Conservation (phyloP, 148 eudicot genomes). For the Talinum fruticosum region DNA sequence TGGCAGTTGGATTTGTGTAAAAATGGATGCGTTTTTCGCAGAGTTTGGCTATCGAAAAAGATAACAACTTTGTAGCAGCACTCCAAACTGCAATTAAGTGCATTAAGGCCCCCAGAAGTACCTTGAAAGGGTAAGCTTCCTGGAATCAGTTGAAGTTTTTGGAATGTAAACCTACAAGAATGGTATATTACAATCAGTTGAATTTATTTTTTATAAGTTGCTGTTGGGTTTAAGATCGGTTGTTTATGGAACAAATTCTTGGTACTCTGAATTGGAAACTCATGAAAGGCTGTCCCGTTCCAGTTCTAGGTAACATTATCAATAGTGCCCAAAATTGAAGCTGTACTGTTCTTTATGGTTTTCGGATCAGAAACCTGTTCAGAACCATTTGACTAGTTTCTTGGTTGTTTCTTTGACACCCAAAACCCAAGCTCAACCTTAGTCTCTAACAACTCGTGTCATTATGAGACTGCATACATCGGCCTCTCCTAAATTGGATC, state of each 20-base stretch:
- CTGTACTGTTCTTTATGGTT: too few species aligned
- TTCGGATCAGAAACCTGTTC: too few species aligned
- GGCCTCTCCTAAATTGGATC: neutral
- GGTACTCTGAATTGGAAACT: neutral
- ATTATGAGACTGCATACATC: neutral
- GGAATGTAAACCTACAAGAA: too few species aligned
- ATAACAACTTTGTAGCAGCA: slow-evolving; percentile 41
- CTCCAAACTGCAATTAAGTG: slow-evolving; percentile 47
- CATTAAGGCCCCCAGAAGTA: slow-evolving; percentile 54
- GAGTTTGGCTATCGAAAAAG: slow-evolving; percentile 28
- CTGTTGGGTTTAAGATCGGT: neutral
- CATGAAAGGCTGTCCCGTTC: neutral
- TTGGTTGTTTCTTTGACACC: too few species aligned
- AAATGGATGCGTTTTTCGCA: neutral
- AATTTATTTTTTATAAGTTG: too few species aligned
- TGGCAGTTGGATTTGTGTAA: neutral
- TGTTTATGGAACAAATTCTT: neutral
- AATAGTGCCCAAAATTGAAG: too few species aligned
- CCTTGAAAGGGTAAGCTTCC: slow-evolving; percentile 54
- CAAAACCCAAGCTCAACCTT: neutral
- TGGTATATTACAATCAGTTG: too few species aligned
- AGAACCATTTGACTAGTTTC: too few species aligned
- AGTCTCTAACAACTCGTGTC: too few species aligned
- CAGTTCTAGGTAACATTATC: neutral
- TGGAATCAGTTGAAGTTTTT: too few species aligned